Percentiles rank a stretch among this genome's conserved stretches.
These are phyloP conservation scores for Aspergillus sp. DNA, from an alignment of 2,329 filamentous ascomycete genomes.

Conservation along the genomic window DNA sequence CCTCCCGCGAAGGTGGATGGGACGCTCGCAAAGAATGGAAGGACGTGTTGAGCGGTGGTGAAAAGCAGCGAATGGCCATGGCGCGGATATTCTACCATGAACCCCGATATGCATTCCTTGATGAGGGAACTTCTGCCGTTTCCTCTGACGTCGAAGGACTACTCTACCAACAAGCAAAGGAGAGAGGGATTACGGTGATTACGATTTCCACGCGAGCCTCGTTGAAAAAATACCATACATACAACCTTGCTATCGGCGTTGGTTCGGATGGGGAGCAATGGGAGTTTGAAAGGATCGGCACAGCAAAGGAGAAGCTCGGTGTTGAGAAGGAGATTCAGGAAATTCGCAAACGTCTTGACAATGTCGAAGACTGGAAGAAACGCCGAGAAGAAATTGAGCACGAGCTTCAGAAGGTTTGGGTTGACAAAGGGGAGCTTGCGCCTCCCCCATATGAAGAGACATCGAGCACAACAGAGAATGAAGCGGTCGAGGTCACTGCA, in stretches of 20 bases:
- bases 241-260: constrained; percentile 81
- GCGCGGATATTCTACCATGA: constrained; percentile 92
- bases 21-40: constrained; percentile 98
- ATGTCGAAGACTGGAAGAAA: constrained; percentile 83
- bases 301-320: constrained; percentile 87
- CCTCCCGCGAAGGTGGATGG: constrained; percentile 92
- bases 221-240: constrained; percentile 94
- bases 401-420: constrained; percentile 72
- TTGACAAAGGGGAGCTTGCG: constrained; percentile 50
- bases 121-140: constrained; percentile 90
- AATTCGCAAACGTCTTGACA: constrained; percentile 75
- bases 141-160: constrained; percentile 93
- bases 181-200: constrained; percentile 90
- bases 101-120: constrained; percentile 89
- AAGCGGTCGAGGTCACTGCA: constrained; percentile 13
- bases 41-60: constrained; percentile 92
- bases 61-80: constrained; percentile 95
- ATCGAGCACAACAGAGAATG: constrained; percentile 24
- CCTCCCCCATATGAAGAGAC: constrained; percentile 39
- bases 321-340: constrained; percentile 91
- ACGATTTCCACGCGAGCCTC: constrained; percentile 95
- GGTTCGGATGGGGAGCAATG: constrained; percentile 84
- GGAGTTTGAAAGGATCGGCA: constrained; percentile 93
- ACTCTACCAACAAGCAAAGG: constrained; percentile 90
- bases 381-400: constrained; percentile 79